These are phyloP conservation scores for Geotrichum restrictum DNA, from an alignment of 1,139 yeast genomes.

Conservation along the genomic window DNA sequence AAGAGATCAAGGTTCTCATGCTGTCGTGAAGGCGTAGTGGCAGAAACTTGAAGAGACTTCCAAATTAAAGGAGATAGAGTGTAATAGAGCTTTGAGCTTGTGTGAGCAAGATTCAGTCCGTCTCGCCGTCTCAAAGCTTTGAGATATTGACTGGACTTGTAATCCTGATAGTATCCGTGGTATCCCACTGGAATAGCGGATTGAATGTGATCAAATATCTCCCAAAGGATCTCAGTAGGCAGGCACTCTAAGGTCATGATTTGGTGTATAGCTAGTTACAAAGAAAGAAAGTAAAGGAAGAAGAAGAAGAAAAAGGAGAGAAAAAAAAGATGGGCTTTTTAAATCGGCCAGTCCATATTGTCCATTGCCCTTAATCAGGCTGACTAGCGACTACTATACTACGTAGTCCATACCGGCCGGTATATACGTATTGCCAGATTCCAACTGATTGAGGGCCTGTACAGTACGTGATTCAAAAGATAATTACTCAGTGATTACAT, in stretches of 20 bases:
- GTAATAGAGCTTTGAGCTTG: slow-evolving; percentile 8
- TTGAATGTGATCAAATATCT: slow-evolving; percentile 11
- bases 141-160: not conserved
- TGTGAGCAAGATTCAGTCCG: slow-evolving; percentile 9
- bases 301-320: not conserved
- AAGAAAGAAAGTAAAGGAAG: too few species aligned
- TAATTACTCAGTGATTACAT: too few species aligned
- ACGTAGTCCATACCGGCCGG: too few species aligned
- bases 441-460: too few species aligned
- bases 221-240: slow-evolving; percentile 16
- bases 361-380: not conserved
- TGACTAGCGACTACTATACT: too few species aligned
- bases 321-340: not conserved
- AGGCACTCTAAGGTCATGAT: slow-evolving; percentile 10
- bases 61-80: slow-evolving; percentile 7
- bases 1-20: not conserved
- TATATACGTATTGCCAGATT: too few species aligned
- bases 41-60: not conserved
- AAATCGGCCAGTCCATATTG: not conserved
- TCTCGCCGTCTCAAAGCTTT: not conserved
- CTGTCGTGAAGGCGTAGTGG: not conserved
- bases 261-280: too few species aligned
- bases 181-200: slow-evolving; percentile 11
- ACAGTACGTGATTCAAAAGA: too few species aligned
- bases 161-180: slow-evolving; percentile 9